Conservation (phyloP, 1,284 basidiomycete genomes). For the Neotropicomus parvogracilis region DNA sequence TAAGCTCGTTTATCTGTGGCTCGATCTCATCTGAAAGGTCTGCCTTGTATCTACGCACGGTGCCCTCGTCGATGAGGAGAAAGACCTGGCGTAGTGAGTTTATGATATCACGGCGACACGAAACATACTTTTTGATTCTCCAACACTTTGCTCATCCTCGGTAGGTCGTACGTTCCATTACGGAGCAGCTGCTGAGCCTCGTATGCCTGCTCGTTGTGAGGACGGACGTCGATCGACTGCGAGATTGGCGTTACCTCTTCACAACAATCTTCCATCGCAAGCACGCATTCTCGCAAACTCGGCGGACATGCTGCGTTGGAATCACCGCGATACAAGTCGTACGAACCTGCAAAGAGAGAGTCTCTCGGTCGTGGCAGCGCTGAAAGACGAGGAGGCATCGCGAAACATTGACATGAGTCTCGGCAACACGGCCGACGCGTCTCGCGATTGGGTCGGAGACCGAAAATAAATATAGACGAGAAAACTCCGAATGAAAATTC, state of each 20-base stretch:
- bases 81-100: conserved; percentile 50
- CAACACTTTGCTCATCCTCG: conserved; percentile 62
- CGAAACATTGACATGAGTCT: conserved; percentile 1
- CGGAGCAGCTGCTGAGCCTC: conserved; percentile 67
- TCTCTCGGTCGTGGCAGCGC: conserved; percentile 59
- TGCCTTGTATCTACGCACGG: conserved; percentile 63
- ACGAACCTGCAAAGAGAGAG: conserved; percentile 61
- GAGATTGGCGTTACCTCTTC: conserved; percentile 48
- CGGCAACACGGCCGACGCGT: conserved; percentile 12
- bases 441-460: conserved; percentile 19
- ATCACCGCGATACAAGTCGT: conserved; percentile 58
- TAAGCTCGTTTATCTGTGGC: conserved; percentile 69
- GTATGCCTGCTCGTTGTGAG: conserved; percentile 42
- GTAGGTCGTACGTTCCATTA: conserved; percentile 65
- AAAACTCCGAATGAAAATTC: conserved; percentile 1
- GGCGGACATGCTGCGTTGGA: conserved; percentile 61
- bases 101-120: background rate
- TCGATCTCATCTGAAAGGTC: conserved; percentile 74
- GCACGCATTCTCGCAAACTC: conserved; percentile 66
- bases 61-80: conserved; percentile 64
- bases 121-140: conserved; percentile 56
- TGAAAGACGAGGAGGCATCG: conserved; percentile 58
- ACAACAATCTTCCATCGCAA: conserved; percentile 70
- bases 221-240: background rate
- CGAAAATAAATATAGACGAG: background rate